Evolutionary conservation across 306 rosid genomes (phyloP).

Genomic region (Sicyos baderoa): DNA sequence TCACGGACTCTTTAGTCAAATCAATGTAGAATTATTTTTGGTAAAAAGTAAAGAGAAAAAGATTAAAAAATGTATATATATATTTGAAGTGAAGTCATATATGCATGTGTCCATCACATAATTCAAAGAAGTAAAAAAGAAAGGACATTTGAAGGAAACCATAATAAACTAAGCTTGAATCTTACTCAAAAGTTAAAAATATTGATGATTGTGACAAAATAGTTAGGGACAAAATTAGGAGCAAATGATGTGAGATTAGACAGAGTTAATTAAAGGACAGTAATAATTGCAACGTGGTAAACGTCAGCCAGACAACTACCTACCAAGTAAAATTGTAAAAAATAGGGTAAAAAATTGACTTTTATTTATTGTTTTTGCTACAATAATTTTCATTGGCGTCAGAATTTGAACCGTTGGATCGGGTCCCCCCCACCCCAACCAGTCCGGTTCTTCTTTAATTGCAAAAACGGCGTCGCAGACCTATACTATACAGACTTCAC

Average conservation of each 20-base stretch:
- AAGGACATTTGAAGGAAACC: not conserved
- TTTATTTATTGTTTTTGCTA: not conserved
- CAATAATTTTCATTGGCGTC: not conserved
- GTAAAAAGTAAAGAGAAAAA: not conserved
- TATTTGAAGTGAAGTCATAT: not conserved
- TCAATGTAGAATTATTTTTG: not conserved
- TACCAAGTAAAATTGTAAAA: conserved; percentile 8
- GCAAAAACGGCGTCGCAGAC: conserved; percentile 21
- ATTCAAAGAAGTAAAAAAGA: not conserved
- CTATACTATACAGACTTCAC: not conserved
- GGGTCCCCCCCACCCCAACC: not conserved
- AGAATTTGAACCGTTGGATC: not conserved
- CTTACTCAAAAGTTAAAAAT: not conserved
- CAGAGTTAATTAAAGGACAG: not conserved
- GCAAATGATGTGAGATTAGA: conserved; percentile 17
- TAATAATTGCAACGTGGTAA: conserved; percentile 13
- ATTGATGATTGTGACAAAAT: not conserved
- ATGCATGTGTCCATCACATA: not conserved
- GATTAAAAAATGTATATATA: too few relatives aligned
- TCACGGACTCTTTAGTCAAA: not conserved
- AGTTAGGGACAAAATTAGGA: conserved; percentile 13
- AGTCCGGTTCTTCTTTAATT: conserved; percentile 5
- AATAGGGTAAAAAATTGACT: not conserved
- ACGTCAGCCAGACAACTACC: conserved; percentile 13
- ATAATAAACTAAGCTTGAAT: conserved; percentile 4